Evolutionary conservation across 192 early-diverging fungal genomes (phyloP).

Genomic region (Pilaira anomala): DNA sequence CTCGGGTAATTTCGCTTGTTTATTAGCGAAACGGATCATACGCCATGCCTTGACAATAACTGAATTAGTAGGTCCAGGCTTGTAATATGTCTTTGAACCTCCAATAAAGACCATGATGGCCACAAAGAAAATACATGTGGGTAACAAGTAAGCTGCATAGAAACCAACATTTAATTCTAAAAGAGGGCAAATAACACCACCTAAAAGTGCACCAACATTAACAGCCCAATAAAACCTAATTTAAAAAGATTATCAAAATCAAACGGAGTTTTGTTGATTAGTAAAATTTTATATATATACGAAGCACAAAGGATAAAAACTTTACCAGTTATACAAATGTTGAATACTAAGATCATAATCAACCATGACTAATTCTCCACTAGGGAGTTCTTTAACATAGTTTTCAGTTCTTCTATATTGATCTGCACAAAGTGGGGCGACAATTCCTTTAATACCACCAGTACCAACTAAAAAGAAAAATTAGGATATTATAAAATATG

Average conservation of each 20-base stretch:
- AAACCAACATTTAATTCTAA: slow-evolving; percentile 54
- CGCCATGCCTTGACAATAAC: slow-evolving; percentile 49
- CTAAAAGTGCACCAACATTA: slow-evolving; percentile 60
- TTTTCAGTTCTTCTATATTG: slow-evolving; percentile 46
- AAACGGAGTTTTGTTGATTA: no score
- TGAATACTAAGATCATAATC: slow-evolving; percentile 59
- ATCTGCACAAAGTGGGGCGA: slow-evolving; percentile 55
- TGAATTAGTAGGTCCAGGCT: slow-evolving; percentile 48
- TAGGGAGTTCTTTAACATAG: slow-evolving; percentile 47
- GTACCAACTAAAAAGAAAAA: slow-evolving; percentile 28
- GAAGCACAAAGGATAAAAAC: background rate
- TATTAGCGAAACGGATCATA: slow-evolving; percentile 21
- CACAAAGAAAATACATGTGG: slow-evolving; percentile 54
- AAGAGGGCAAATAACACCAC: slow-evolving; percentile 38
- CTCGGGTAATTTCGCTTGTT: slow-evolving; percentile 10
- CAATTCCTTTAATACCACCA: slow-evolving; percentile 34
- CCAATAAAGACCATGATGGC: slow-evolving; percentile 48
- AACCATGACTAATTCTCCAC: slow-evolving; percentile 50
- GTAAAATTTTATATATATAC: background rate
- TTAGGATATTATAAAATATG: background rate
- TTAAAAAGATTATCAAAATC: background rate
- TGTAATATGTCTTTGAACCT: slow-evolving; percentile 48
- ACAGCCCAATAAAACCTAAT: slow-evolving; percentile 63
- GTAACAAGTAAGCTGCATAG: slow-evolving; percentile 61
- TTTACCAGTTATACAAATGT: slow-evolving; percentile 63